Conservation (phyloP, 257 asterid species). For the Solanum commersonii region DNA sequence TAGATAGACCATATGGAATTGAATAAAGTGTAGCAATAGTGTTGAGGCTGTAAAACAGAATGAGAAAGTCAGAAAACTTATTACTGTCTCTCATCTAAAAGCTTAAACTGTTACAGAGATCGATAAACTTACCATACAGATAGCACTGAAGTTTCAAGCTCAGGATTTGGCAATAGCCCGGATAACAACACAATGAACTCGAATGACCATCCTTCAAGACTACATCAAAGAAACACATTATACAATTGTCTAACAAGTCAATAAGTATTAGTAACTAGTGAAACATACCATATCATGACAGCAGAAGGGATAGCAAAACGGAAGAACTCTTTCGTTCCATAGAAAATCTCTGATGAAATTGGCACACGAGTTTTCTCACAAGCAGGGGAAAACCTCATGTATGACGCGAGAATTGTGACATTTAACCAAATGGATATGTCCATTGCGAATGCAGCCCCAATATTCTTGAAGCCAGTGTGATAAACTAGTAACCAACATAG, state of each 20-base stretch:
- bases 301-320: constrained; percentile 60
- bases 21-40: constrained; percentile 52
- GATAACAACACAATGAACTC: constrained; percentile 69
- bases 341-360: constrained; percentile 37
- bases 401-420: constrained; percentile 24
- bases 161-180: constrained; percentile 73
- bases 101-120: neutral
- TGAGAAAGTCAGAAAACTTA: neutral
- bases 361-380: constrained; percentile 51
- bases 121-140: constrained; percentile 58
- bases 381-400: constrained; percentile 37
- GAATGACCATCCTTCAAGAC: constrained; percentile 83
- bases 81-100: neutral
- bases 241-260: neutral
- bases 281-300: constrained; percentile 49
- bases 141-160: constrained; percentile 82
- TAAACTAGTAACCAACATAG: constrained; percentile 42
- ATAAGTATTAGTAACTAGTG: neutral
- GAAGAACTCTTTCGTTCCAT: constrained; percentile 43
- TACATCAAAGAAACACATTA: constrained; percentile 4
- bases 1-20: constrained; percentile 56
- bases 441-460: constrained; percentile 56
- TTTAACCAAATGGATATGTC: constrained; percentile 53
- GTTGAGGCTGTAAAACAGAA: constrained; percentile 29
- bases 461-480: constrained; percentile 20